phyloP scores from a whole-genome alignment of 352 stramenopile genomes.

The Lagenidium giganteum region DNA sequence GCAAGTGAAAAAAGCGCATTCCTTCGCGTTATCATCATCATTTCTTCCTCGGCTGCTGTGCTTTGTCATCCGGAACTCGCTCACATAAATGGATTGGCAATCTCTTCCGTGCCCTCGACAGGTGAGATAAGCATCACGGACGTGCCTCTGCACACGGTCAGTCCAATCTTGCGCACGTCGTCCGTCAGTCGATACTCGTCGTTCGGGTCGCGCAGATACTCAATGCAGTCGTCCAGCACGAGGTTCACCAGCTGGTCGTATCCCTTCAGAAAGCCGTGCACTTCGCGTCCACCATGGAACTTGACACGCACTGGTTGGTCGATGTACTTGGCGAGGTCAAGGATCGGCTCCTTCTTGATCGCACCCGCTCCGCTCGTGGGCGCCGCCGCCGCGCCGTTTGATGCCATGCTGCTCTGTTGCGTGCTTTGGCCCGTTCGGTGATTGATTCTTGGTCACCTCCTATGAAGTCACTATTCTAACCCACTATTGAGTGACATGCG shows the following conservation, averaged over 20 bases:
- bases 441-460: too few relatives aligned
- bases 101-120: constrained; percentile 89
- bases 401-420: constrained; percentile 33
- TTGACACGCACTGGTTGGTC: constrained; percentile 94
- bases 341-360: constrained; percentile 88
- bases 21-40: too few relatives aligned
- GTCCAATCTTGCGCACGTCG: constrained; percentile 89
- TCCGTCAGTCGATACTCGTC: constrained; percentile 88
- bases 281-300: constrained; percentile 91
- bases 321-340: constrained; percentile 94
- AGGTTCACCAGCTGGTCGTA: constrained; percentile 98
- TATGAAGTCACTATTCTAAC: constrained; percentile 2
- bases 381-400: constrained; percentile 36
- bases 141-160: constrained; percentile 92
- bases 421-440: background rate
- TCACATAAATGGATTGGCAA: constrained; percentile 90
- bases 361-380: constrained; percentile 20
- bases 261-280: constrained; percentile 91
- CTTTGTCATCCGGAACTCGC: too few relatives aligned
- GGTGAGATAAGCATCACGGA: constrained; percentile 91
- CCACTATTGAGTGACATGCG: too few relatives aligned
- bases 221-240: constrained; percentile 94
- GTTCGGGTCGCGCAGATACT: constrained; percentile 92
- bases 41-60: too few relatives aligned
- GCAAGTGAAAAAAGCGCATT: too few relatives aligned